Base-by-base conservation (phyloP, 768 basidiomycete genomes). In the Boletus subparvulus region DNA sequence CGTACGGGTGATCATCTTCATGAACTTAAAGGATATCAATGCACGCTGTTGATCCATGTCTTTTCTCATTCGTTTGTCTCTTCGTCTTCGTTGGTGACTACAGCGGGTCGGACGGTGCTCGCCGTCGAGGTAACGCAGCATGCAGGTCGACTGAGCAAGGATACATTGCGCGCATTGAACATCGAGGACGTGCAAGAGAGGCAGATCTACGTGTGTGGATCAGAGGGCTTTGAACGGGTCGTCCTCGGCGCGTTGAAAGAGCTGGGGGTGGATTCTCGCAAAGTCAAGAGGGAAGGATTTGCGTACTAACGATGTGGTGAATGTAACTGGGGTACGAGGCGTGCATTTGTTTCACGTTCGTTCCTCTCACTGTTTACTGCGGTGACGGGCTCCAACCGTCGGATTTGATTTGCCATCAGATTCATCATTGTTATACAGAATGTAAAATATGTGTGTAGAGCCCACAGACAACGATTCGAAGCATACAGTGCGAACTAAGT, bases 191-290 rank as follows among this genome's bases (percentile, higher is more conserved):
- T 69, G 8, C 40, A 39, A 24, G 69, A 62, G 13, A 67, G 71
- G 43, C 66, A 73, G n/a, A 64, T 70, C 1, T 85, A 76, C 57
- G 44, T 85, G 13, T 85, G 84, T 65, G 83, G 84, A 4, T 79
- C 83, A 1, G 70, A 68, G 24, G 64, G 61, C 3, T 84, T 82
- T 50, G 81, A 83, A 63, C 63, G 70, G 44, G 64, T 65, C 28
- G 71, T 77, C 2, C 46, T 77, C n/a, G 61, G 58, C 6, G 65
- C 65, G 1, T 59, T 84, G 55, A 65, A 59, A 4, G 69, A 64
- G 6, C 55, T 73, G 39, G 80, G 79, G 4, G 62, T 78, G 11
- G 66, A 73, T 17, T 58, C 65, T 14, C 64, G 58, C 37, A 61
- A 55, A 0, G 68, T 83, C 21, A 71, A 52, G 19, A 64, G 67